A percentile compares a stretch with the other conserved stretches of the same genome.
phyloP scores from a whole-genome alignment of 2,329 filamentous ascomycete genomes.

The Penicillium sp. region DNA sequence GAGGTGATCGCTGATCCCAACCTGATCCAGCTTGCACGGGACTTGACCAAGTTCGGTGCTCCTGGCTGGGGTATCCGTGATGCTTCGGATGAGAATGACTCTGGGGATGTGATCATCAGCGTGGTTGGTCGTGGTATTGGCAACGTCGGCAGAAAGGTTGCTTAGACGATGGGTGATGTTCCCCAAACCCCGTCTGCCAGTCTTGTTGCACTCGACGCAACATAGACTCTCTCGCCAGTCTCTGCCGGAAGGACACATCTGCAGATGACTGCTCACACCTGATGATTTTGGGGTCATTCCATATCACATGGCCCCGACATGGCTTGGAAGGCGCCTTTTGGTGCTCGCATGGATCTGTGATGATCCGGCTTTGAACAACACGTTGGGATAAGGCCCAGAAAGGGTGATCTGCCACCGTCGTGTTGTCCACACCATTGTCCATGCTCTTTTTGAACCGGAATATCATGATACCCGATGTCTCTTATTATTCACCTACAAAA shows the following conservation, averaged over 20 bases:
- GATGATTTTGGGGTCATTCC: background rate
- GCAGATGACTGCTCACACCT: background rate
- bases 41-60: constrained; percentile 84
- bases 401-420: background rate
- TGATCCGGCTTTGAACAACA: background rate
- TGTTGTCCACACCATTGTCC: background rate
- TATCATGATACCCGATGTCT: constrained; percentile 17
- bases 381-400: background rate
- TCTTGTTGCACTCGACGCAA: background rate
- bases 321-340: background rate
- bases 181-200: background rate
- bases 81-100: constrained; percentile 63
- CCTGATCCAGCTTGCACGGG: constrained; percentile 75
- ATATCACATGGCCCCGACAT: background rate
- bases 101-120: constrained; percentile 75
- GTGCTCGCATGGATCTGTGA: background rate
- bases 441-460: background rate
- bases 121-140: constrained; percentile 92
- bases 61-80: constrained; percentile 89
- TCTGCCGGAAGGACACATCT: background rate
- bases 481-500: constrained; percentile 3
- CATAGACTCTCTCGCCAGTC: background rate
- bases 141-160: constrained; percentile 90
- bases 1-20: constrained; percentile 81
- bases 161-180: constrained; percentile 40